A percentile compares a stretch with the other conserved stretches of the same genome.
Evolutionary conservation across 1,284 basidiomycete species (phyloP).

Genomic region (Flammula alnicola): DNA sequence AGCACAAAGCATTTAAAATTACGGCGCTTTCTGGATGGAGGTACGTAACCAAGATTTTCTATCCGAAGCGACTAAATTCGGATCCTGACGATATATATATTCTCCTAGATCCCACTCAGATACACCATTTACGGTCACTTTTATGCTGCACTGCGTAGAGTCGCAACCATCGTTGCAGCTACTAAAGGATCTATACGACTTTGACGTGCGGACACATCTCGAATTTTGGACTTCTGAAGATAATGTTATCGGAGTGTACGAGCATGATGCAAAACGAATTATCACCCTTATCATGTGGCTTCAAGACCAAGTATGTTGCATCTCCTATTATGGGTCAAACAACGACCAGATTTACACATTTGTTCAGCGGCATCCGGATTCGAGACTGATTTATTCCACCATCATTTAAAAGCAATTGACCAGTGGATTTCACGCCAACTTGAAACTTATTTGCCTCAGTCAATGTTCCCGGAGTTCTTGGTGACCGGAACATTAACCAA

Average conservation of each 20-base stretch:
- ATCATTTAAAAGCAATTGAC: slow-evolving; percentile 4
- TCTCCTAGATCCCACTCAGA: slow-evolving; percentile 5
- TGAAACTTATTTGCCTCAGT: slow-evolving; percentile 7
- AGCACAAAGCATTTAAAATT: neutral
- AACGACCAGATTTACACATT: neutral
- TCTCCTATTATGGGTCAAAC: too few species aligned
- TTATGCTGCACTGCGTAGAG: slow-evolving; percentile 12
- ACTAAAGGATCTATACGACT: slow-evolving; percentile 5
- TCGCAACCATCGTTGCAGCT: neutral
- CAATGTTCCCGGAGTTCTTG: neutral
- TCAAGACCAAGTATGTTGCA: slow-evolving; percentile 7
- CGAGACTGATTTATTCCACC: neutral
- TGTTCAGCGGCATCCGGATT: slow-evolving; percentile 7
- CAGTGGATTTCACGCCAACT: slow-evolving; percentile 9
- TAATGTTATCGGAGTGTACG: slow-evolving; percentile 14
- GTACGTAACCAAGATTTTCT: neutral
- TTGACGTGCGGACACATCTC: slow-evolving; percentile 38
- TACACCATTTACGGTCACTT: slow-evolving; percentile 11
- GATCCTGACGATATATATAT: neutral
- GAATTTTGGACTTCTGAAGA: slow-evolving; percentile 39
- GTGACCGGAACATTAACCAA: slow-evolving; percentile 1
- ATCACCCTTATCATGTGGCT: slow-evolving; percentile 12
- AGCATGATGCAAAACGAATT: slow-evolving; percentile 15
- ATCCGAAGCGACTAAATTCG: neutral
- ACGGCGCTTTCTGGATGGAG: neutral